These are phyloP conservation scores for Fusarium sp. DNA, from an alignment of 2,329 filamentous ascomycete species.

Conservation along the genomic window DNA sequence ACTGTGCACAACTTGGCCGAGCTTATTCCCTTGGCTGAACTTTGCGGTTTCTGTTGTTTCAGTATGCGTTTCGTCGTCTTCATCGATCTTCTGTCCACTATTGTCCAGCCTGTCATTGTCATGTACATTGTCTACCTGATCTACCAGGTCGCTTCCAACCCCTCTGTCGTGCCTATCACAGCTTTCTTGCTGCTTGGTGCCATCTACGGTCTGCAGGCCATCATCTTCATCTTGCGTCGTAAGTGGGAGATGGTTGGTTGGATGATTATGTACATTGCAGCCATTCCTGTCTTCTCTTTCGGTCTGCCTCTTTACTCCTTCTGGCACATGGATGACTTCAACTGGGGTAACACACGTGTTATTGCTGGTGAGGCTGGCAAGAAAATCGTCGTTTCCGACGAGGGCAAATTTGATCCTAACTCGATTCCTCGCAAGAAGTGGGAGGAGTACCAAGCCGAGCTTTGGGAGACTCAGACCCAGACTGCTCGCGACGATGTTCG, in stretches of 20 bases:
- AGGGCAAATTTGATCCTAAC: slow-evolving; percentile 95
- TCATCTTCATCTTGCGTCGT: slow-evolving; percentile 95
- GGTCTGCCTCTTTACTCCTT: slow-evolving; percentile 93
- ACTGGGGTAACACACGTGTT: slow-evolving; percentile 98
- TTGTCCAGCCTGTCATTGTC: slow-evolving; percentile 91
- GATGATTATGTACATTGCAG: slow-evolving; percentile 96
- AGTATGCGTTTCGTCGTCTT: slow-evolving; percentile 99
- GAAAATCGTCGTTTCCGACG: slow-evolving; percentile 93
- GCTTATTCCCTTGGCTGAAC: slow-evolving; percentile 90
- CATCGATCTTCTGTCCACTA: slow-evolving; percentile 89
- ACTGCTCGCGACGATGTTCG: slow-evolving; percentile 83
- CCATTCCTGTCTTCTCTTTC: slow-evolving; percentile 92
- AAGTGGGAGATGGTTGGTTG: slow-evolving; percentile 99
- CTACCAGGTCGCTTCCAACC: slow-evolving; percentile 74
- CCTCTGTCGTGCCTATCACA: slow-evolving; percentile 79
- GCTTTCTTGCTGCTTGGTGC: slow-evolving; percentile 91
- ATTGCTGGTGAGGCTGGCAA: slow-evolving; percentile 94
- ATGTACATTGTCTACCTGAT: slow-evolving; percentile 93
- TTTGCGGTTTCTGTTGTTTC: slow-evolving; percentile 99
- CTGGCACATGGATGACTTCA: slow-evolving; percentile 99
- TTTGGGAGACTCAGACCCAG: slow-evolving; percentile 95
- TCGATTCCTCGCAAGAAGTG: slow-evolving; percentile 98
- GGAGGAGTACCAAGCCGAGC: slow-evolving; percentile 98
- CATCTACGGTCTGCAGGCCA: slow-evolving; percentile 96
- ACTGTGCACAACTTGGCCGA: slow-evolving; percentile 98